Conservation (phyloP, 2,329 filamentous ascomycete species). For the Thelonectria discophora region DNA sequence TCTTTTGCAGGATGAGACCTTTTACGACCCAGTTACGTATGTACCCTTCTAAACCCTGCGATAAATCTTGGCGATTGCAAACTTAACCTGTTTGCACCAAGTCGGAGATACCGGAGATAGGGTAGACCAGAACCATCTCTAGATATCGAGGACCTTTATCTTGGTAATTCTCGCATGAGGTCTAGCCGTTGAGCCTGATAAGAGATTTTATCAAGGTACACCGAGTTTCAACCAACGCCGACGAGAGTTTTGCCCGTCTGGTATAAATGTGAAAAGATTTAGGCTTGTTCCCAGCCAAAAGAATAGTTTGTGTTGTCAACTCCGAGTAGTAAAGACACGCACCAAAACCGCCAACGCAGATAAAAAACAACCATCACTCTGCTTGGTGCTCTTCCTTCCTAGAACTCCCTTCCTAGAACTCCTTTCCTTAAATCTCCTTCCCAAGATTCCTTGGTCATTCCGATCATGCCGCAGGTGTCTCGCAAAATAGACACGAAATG, state of each 20-base stretch:
- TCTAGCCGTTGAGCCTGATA: neutral
- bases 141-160: too few relatives aligned
- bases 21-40: neutral
- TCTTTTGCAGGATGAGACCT: neutral
- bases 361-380: constrained; percentile 31
- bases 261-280: neutral
- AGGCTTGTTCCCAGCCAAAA: constrained; percentile 12
- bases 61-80: neutral
- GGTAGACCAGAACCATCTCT: too few relatives aligned
- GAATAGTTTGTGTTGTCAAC: constrained; percentile 27
- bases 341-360: constrained; percentile 18
- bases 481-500: constrained; percentile 6
- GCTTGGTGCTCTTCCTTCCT: constrained; percentile 22
- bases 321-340: constrained; percentile 15
- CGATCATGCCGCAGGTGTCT: constrained; percentile 7
- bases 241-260: neutral
- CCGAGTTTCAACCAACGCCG: neutral
- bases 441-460: constrained; percentile 9
- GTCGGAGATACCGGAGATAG: too few relatives aligned
- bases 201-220: neutral
- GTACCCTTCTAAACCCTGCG: neutral
- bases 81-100: too few relatives aligned
- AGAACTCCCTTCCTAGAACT: too few relatives aligned
- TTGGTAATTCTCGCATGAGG: neutral
- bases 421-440: too few relatives aligned